Conservation (phyloP, 2,329 filamentous ascomycete genomes). For the Trichophyton mentagrophytes region DNA sequence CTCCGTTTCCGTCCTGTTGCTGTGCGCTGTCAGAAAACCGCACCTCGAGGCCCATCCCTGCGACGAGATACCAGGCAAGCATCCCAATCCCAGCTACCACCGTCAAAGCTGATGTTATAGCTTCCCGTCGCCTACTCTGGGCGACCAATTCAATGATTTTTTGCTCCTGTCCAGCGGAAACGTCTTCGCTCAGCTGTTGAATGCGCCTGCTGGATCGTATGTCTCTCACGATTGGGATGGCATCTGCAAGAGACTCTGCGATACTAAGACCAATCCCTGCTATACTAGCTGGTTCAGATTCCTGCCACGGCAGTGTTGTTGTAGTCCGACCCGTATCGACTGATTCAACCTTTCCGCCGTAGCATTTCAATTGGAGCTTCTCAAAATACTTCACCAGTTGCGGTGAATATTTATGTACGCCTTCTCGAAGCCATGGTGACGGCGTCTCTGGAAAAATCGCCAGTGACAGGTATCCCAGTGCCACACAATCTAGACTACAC, state of each 20-base stretch:
- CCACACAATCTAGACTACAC: slow-evolving; percentile 63
- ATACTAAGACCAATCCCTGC: slow-evolving; percentile 24
- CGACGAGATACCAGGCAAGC: slow-evolving; percentile 26
- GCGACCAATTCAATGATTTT: slow-evolving; percentile 17
- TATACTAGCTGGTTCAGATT: slow-evolving; percentile 22
- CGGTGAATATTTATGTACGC: slow-evolving; percentile 40
- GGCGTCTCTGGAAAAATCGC: slow-evolving; percentile 53
- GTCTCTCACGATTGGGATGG: slow-evolving; percentile 26
- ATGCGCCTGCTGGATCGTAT: slow-evolving; percentile 27
- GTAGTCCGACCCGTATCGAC: slow-evolving; percentile 4
- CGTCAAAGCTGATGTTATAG: slow-evolving; percentile 25
- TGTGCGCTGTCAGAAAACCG: neutral
- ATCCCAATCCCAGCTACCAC: slow-evolving; percentile 24
- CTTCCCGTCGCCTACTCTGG: slow-evolving; percentile 21
- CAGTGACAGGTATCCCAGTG: slow-evolving; percentile 64
- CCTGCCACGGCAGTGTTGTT: slow-evolving; percentile 25
- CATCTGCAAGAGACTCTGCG: slow-evolving; percentile 25
- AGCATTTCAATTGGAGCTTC: slow-evolving; percentile 27
- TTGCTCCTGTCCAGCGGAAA: slow-evolving; percentile 18
- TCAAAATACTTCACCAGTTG: slow-evolving; percentile 35
- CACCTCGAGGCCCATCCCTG: neutral
- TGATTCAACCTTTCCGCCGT: slow-evolving; percentile 18
- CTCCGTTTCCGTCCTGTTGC: neutral
- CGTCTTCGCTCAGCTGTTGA: slow-evolving; percentile 22
- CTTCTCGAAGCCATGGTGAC: slow-evolving; percentile 49